Percentiles rank a stretch among this genome's conserved stretches.
Evolutionary conservation across 306 rosid species (phyloP).

Genomic region (Pueraria montana): DNA sequence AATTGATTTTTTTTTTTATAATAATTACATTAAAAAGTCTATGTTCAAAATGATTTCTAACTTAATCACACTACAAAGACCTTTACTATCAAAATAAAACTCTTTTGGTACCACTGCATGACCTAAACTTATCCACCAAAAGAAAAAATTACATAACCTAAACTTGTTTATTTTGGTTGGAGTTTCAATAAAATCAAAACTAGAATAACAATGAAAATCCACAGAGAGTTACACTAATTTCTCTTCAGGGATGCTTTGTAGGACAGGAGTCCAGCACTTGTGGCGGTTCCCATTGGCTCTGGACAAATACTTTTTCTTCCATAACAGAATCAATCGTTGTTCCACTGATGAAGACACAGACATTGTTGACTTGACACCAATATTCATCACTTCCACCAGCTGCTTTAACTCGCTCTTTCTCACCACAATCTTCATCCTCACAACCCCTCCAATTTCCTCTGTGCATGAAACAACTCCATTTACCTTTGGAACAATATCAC

Average conservation of each 20-base stretch:
- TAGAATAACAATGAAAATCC: background rate
- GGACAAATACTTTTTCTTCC: constrained; percentile 48
- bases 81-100: background rate
- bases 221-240: background rate
- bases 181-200: background rate
- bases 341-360: constrained; percentile 42
- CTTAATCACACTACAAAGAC: background rate
- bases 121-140: no score
- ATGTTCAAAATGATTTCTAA: background rate
- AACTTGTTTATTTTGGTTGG: background rate
- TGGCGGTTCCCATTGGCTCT: background rate
- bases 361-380: background rate
- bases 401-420: constrained; percentile 61
- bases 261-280: constrained; percentile 61
- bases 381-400: constrained; percentile 49
- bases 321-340: constrained; percentile 51
- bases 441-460: constrained; percentile 61
- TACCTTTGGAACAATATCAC: constrained; percentile 13
- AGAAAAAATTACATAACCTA: background rate
- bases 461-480: constrained; percentile 48
- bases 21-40: background rate
- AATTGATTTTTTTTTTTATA: background rate
- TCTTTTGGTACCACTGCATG: background rate
- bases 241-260: constrained; percentile 72
- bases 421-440: constrained; percentile 69